Evolutionary conservation across 805 yeast species (phyloP).

Genomic region (Pichia scutulata): DNA sequence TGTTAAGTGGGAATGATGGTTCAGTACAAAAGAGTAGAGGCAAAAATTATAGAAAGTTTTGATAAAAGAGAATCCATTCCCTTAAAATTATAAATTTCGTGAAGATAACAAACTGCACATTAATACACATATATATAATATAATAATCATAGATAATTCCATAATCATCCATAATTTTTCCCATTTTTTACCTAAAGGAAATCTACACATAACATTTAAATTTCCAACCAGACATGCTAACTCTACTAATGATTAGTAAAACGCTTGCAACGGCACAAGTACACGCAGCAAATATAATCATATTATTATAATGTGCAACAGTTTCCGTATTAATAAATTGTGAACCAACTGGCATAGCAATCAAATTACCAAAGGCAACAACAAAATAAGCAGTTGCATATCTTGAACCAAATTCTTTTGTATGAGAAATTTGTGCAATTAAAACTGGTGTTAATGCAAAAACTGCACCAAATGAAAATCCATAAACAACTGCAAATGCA

Average conservation of each 20-base stretch:
- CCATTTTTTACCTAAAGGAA: no score
- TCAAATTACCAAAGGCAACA: constrained; percentile 42
- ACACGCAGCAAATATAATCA: constrained; percentile 24
- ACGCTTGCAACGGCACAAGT: constrained; percentile 15
- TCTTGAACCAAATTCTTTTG: constrained; percentile 56
- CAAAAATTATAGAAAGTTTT: no score
- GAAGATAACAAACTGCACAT: not conserved
- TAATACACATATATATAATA: no score
- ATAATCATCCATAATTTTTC: not conserved
- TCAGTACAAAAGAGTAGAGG: no score
- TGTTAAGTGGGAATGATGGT: no score
- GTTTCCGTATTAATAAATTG: constrained; percentile 31
- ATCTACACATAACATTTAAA: constrained; percentile 24
- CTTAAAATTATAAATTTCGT: not conserved
- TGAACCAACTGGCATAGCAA: constrained; percentile 43
- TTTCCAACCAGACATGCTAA: constrained; percentile 14
- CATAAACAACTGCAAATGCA: constrained; percentile 40
- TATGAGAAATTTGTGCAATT: constrained; percentile 48
- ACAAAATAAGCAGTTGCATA: constrained; percentile 63
- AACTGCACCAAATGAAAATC: constrained; percentile 51
- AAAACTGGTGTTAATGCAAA: constrained; percentile 58
- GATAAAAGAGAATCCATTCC: not conserved
- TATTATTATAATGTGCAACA: constrained; percentile 16
- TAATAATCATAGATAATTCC: not conserved
- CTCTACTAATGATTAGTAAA: constrained; percentile 13